A percentile compares a stretch with the other conserved stretches of the same genome.
Evolutionary conservation across 176 grass and related monocot genomes (phyloP).

Genomic region (Saccharum spontaneum): DNA sequence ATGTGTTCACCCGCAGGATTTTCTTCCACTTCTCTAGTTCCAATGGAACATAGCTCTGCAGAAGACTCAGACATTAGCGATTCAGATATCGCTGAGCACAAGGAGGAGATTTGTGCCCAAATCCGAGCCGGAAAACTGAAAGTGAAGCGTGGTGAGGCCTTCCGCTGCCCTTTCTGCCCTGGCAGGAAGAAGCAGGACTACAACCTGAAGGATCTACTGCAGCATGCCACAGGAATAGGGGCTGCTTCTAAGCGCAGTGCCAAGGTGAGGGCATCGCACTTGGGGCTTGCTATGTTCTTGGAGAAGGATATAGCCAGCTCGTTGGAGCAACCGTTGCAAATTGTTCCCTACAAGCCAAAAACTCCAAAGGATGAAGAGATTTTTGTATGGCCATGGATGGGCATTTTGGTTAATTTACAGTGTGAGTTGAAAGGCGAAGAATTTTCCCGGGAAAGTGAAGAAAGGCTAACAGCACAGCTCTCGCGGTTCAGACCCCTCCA

Average conservation of each 20-base stretch:
- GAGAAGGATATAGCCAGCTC: constrained; percentile 44
- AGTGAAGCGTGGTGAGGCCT: constrained; percentile 46
- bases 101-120: constrained; percentile 35
- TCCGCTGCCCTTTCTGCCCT: constrained; percentile 67
- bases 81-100: constrained; percentile 57
- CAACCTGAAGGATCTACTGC: constrained; percentile 58
- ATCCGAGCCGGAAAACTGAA: constrained; percentile 38
- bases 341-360: constrained; percentile 19
- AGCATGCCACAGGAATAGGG: constrained; percentile 76
- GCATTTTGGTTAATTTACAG: constrained; percentile 54
- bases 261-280: constrained; percentile 69
- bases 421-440: constrained; percentile 15
- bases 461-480: constrained; percentile 51
- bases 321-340: constrained; percentile 18
- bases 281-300: constrained; percentile 62
- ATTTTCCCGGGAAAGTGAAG: constrained; percentile 37
- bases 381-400: constrained; percentile 70
- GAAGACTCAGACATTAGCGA: constrained; percentile 70
- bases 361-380: constrained; percentile 35
- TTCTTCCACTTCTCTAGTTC: neutral
- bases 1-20: neutral
- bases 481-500: constrained; percentile 52
- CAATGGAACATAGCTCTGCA: constrained; percentile 52
- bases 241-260: constrained; percentile 49
- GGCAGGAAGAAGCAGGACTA: constrained; percentile 80